These are phyloP conservation scores for Picea glauca DNA, from an alignment of 75 land plant species.

Conservation along the genomic window DNA sequence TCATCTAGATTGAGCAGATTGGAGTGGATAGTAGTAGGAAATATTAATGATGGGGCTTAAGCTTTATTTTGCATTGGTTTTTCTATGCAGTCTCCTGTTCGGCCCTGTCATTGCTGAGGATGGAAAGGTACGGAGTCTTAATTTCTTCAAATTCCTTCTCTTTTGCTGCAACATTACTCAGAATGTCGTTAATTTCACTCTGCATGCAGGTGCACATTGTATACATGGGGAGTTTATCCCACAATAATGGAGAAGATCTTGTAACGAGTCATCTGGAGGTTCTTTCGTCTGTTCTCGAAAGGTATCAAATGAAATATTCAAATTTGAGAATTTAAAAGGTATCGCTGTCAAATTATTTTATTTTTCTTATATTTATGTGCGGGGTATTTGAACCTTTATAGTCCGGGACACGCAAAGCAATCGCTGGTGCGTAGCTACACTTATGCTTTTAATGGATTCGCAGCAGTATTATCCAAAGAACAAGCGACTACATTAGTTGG, in stretches of 20 bases:
- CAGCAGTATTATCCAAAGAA: conserved; percentile 59
- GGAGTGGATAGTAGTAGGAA: too few relatives aligned
- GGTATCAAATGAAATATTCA: conserved; percentile 20
- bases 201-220: conserved; percentile 49
- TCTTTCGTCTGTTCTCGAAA: conserved; percentile 58
- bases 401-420: conserved; percentile 37
- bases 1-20: too few relatives aligned
- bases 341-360: not conserved
- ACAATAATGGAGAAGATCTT: conserved; percentile 11
- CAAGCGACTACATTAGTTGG: conserved; percentile 54
- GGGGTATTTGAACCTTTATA: conserved; percentile 8
- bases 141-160: too few relatives aligned
- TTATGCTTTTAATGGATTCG: conserved; percentile 73
- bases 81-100: too few relatives aligned
- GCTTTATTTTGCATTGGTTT: too few relatives aligned
- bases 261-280: conserved; percentile 37
- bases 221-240: conserved; percentile 58
- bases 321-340: not conserved
- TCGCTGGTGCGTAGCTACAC: conserved; percentile 51
- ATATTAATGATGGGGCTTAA: too few relatives aligned
- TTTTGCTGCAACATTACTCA: too few relatives aligned
- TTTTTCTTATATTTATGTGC: not conserved
- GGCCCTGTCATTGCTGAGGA: too few relatives aligned
- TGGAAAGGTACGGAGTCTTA: too few relatives aligned
- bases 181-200: too few relatives aligned